phyloP scores from a whole-genome alignment of 2,329 filamentous ascomycete species.

The Bipolaris sorokiniana region DNA sequence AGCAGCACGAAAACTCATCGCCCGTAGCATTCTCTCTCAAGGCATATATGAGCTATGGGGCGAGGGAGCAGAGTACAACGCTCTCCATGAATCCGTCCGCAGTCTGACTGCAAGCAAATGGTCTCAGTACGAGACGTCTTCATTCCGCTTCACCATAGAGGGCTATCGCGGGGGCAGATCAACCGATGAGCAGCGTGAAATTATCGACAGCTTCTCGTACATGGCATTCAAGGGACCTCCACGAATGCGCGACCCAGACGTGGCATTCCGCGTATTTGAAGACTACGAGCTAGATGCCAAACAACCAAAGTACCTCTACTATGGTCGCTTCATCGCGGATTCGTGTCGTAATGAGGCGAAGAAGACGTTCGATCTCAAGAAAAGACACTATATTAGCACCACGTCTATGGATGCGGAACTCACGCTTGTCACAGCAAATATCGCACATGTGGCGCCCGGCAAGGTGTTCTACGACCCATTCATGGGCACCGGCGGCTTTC shows the following conservation, averaged over 20 bases:
- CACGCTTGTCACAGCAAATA: constrained; percentile 87
- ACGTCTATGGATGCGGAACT: constrained; percentile 98
- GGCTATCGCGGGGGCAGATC: constrained; percentile 77
- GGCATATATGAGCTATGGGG: constrained; percentile 92
- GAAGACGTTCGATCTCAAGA: constrained; percentile 85
- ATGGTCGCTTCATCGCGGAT: constrained; percentile 73
- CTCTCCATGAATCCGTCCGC: constrained; percentile 71
- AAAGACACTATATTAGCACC: constrained; percentile 89
- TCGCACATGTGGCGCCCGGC: constrained; percentile 80
- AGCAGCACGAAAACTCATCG: constrained; percentile 70
- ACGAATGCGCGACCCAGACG: constrained; percentile 69
- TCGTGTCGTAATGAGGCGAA: constrained; percentile 71
- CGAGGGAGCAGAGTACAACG: constrained; percentile 67
- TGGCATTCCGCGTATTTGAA: constrained; percentile 82
- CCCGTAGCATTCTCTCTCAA: constrained; percentile 80
- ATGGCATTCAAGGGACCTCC: constrained; percentile 80
- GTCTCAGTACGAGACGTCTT: constrained; percentile 65
- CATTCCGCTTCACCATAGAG: constrained; percentile 87
- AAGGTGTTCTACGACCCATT: constrained; percentile 95
- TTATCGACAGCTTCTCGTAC: constrained; percentile 84
- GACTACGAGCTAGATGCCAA: constrained; percentile 68
- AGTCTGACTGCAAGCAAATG: constrained; percentile 67
- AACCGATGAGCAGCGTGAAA: constrained; percentile 65
- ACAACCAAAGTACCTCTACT: constrained; percentile 64
- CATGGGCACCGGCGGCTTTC: constrained; percentile 92